Evolutionary conservation across 208 protist species (phyloP).

Genomic region (Crithidia mellificae): DNA sequence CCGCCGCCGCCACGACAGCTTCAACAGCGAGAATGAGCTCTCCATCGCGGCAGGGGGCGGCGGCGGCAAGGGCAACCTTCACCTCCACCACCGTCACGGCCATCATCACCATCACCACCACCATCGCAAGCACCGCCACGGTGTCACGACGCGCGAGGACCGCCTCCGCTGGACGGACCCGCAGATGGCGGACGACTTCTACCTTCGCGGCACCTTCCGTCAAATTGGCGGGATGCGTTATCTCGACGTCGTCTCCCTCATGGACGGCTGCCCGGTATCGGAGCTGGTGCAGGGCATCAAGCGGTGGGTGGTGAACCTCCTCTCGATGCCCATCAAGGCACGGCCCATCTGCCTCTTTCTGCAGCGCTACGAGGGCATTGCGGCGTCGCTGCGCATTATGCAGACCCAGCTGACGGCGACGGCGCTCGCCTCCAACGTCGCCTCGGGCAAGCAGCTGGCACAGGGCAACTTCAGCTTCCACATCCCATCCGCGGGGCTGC

Average conservation of each 20-base stretch:
- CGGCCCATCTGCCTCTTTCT: slow-evolving; percentile 62
- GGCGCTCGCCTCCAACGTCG: slow-evolving; percentile 18
- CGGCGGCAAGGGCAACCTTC: neutral
- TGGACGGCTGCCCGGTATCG: slow-evolving; percentile 46
- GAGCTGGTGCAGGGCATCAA: slow-evolving; percentile 49
- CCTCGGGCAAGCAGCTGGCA: slow-evolving; percentile 15
- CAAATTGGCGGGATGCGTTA: slow-evolving; percentile 69
- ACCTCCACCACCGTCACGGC: neutral
- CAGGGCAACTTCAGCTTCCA: slow-evolving; percentile 36
- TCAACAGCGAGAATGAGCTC: slow-evolving; percentile 1
- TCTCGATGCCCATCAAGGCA: slow-evolving; percentile 53
- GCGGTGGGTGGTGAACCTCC: slow-evolving; percentile 51
- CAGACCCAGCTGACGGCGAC: slow-evolving; percentile 21
- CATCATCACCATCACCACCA: neutral
- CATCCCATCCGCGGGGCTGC: slow-evolving; percentile 1
- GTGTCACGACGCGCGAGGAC: slow-evolving; percentile 9
- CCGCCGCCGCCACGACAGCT: neutral
- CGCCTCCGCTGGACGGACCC: slow-evolving; percentile 18
- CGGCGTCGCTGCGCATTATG: slow-evolving; percentile 38
- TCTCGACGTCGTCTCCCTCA: slow-evolving; percentile 45
- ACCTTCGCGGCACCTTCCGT: slow-evolving; percentile 52
- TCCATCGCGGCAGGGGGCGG: neutral
- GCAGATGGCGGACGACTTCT: slow-evolving; percentile 31
- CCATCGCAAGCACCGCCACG: neutral
- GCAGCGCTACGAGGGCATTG: slow-evolving; percentile 64